Evolutionary conservation across 805 yeast species (phyloP).

Genomic region (Sugiyamaella chiloensis): DNA sequence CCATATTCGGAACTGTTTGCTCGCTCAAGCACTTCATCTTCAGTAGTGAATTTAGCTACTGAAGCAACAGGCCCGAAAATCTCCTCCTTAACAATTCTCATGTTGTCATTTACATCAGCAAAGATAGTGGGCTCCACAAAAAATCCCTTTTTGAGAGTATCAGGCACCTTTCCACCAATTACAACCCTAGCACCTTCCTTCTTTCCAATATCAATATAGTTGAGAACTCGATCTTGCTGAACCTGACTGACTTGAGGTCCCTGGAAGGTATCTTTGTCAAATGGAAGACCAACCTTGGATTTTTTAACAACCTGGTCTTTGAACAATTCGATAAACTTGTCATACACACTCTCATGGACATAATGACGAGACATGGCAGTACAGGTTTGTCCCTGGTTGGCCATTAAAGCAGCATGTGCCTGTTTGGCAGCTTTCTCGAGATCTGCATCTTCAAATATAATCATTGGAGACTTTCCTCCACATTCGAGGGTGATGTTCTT

Average conservation of each 20-base stretch:
- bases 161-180: conserved; percentile 65
- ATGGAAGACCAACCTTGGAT: conserved; percentile 76
- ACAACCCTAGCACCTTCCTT: conserved; percentile 78
- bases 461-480: conserved; percentile 94
- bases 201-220: conserved; percentile 71
- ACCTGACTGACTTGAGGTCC: conserved; percentile 85
- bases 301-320: conserved; percentile 45
- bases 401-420: conserved; percentile 78
- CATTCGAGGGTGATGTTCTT: conserved; percentile 89
- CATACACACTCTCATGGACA: conserved; percentile 81
- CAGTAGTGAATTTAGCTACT: conserved; percentile 59
- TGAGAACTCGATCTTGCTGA: conserved; percentile 73
- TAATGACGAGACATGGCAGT: conserved; percentile 90
- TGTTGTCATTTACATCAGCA: conserved; percentile 60
- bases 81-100: conserved; percentile 72
- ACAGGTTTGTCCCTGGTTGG: conserved; percentile 94
- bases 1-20: conserved; percentile 79
- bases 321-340: conserved; percentile 60
- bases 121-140: conserved; percentile 75
- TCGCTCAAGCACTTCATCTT: conserved; percentile 61
- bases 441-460: conserved; percentile 83
- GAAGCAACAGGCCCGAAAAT: conserved; percentile 86
- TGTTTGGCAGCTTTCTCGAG: conserved; percentile 68
- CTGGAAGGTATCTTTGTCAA: conserved; percentile 67
- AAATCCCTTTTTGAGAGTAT: conserved; percentile 50